Percentiles rank a stretch among this genome's conserved stretches.
Conservation (phyloP, 345 rosid species). For the Syzygium jambos region DNA sequence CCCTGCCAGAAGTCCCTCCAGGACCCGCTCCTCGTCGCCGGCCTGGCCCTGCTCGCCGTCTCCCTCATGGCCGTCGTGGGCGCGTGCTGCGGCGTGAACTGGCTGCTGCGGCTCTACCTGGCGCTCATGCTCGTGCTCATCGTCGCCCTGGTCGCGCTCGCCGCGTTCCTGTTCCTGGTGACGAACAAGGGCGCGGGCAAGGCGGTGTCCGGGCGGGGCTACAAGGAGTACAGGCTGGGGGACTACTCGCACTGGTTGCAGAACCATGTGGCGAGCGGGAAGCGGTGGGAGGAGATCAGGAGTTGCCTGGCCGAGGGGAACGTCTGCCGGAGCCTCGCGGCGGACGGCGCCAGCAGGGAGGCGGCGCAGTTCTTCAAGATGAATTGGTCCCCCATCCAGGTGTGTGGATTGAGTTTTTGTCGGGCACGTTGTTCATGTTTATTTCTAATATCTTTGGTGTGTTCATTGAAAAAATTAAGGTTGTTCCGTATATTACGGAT, state of each 20-base stretch:
- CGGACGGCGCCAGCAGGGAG: background rate
- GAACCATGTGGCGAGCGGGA: conserved; percentile 9
- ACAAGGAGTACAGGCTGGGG: conserved; percentile 8
- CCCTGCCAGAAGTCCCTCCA: conserved; percentile 16
- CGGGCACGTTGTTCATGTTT: background rate
- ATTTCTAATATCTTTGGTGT: background rate
- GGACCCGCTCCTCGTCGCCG: conserved; percentile 14
- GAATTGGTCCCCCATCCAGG: conserved; percentile 13
- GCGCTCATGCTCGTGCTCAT: conserved; percentile 10
- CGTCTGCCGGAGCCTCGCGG: conserved; percentile 3
- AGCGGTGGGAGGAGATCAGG: conserved; percentile 20
- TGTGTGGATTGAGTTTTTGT: background rate
- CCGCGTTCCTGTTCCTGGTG: conserved; percentile 13
- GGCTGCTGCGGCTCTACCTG: conserved; percentile 11
- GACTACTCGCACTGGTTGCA: conserved; percentile 25
- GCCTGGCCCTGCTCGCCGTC: conserved; percentile 4
- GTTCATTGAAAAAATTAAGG: background rate
- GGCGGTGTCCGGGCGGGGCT: conserved; percentile 12
- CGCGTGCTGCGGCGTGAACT: conserved; percentile 4
- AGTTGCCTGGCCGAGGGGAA: conserved; percentile 20
- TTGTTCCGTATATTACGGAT: background rate
- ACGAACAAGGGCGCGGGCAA: conserved; percentile 16
- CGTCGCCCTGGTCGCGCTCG: conserved; percentile 6
- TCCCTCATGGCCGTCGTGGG: conserved; percentile 23
- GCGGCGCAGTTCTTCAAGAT: conserved; percentile 1